These are phyloP conservation scores for Phenoliferia sp. DNA, from an alignment of 1,284 basidiomycete genomes.

Conservation along the genomic window DNA sequence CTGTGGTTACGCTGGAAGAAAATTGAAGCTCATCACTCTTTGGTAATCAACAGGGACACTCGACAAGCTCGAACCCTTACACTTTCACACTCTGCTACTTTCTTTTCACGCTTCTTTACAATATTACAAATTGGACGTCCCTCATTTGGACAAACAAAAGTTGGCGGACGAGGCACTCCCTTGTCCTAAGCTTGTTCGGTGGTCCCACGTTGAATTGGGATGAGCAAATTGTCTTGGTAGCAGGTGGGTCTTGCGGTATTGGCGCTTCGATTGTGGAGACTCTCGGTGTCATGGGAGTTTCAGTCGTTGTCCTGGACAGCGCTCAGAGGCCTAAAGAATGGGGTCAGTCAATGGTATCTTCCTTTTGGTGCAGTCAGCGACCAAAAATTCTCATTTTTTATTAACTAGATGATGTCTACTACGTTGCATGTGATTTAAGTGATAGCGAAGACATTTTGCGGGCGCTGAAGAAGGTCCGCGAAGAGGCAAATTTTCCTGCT, in stretches of 20 bases:
- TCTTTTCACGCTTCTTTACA: background rate
- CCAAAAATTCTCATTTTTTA: background rate
- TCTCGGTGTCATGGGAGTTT: background rate
- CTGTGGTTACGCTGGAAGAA: background rate
- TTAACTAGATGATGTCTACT: constrained; percentile 1
- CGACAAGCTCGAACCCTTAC: background rate
- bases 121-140: background rate
- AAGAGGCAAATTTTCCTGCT: background rate
- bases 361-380: background rate
- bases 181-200: background rate
- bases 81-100: background rate
- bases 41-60: background rate
- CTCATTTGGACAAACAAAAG: background rate
- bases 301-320: background rate
- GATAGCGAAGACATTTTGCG: background rate
- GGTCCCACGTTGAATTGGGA: background rate
- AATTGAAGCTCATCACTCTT: background rate
- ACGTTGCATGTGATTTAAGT: background rate
- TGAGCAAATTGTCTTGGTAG: background rate
- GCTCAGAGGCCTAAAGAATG: background rate
- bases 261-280: background rate
- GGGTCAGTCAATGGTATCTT: background rate
- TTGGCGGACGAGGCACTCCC: background rate
- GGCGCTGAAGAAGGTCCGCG: background rate
- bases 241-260: background rate